These are phyloP conservation scores for Microascus cirrosus DNA, from an alignment of 2,329 filamentous ascomycete genomes.

Conservation along the genomic window DNA sequence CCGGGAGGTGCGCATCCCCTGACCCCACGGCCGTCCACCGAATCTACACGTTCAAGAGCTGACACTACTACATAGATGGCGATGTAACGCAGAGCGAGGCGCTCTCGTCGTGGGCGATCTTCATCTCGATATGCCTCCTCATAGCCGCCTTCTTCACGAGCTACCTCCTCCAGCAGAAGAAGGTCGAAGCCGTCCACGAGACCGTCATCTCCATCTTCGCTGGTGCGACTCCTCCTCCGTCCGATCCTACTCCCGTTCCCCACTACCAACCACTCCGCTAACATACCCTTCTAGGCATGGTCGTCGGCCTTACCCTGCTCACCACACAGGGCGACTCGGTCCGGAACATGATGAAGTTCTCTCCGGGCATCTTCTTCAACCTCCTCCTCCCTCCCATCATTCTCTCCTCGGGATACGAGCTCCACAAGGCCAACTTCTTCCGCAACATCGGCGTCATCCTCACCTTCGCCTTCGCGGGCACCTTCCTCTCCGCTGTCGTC, in stretches of 20 bases:
- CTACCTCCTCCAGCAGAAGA: conserved; percentile 92
- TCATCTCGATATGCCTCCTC: conserved; percentile 90
- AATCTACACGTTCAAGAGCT: neutral
- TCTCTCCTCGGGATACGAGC: conserved; percentile 88
- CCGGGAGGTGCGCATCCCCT: conserved; percentile 9
- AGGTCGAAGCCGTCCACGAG: conserved; percentile 95
- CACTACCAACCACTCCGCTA: neutral
- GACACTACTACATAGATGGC: conserved; percentile 27
- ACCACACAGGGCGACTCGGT: conserved; percentile 74
- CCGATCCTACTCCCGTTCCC: neutral
- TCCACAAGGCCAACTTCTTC: conserved; percentile 99
- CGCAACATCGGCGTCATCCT: conserved; percentile 94
- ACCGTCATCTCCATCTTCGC: conserved; percentile 98
- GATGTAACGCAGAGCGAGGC: conserved; percentile 89
- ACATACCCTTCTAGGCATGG: conserved; percentile 58
- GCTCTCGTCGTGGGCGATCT: conserved; percentile 90
- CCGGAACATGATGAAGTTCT: conserved; percentile 85
- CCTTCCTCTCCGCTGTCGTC: conserved; percentile 93
- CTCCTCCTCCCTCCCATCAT: conserved; percentile 97
- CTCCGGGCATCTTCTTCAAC: conserved; percentile 99
- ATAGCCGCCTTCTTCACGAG: conserved; percentile 93
- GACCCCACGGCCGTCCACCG: neutral
- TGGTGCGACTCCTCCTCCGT: conserved; percentile 36
- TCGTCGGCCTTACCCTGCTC: conserved; percentile 80
- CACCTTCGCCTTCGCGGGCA: conserved; percentile 94